A percentile compares a stretch with the other conserved stretches of the same genome.
phyloP scores from a whole-genome alignment of 2,329 filamentous ascomycete genomes.

The Botrytis deweyae region DNA sequence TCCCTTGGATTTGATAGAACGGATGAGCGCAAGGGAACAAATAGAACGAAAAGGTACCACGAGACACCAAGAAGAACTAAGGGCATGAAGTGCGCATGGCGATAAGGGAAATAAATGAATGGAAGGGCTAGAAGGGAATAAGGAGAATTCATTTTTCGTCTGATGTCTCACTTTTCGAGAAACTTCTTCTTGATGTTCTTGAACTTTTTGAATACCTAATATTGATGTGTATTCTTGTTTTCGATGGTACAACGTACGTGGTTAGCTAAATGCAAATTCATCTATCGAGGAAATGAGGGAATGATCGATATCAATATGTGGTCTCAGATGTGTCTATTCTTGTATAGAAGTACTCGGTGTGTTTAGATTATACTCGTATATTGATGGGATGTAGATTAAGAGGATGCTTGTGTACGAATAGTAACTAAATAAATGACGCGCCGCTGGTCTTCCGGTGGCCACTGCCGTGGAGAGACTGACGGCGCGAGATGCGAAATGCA shows the following conservation, averaged over 20 bases:
- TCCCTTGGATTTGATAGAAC: neutral
- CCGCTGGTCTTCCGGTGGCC: neutral
- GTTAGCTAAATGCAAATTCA: neutral
- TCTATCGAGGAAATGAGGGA: neutral
- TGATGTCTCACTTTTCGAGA: slow-evolving; percentile 10
- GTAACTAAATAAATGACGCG: neutral
- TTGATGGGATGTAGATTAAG: neutral
- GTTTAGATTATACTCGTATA: neutral
- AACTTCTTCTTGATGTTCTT: neutral
- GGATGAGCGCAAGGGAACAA: neutral
- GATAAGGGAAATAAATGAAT: neutral
- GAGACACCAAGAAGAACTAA: neutral
- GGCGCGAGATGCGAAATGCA: neutral
- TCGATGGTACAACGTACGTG: neutral
- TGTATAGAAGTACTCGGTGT: neutral
- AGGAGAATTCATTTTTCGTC: slow-evolving; percentile 4
- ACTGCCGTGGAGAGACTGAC: neutral
- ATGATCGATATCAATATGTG: neutral
- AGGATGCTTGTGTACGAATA: neutral
- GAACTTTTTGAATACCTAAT: neutral
- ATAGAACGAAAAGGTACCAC: neutral
- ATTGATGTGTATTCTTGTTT: neutral
- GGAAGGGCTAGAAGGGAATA: neutral
- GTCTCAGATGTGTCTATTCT: neutral
- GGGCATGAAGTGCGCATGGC: slow-evolving; percentile 1